These are phyloP conservation scores for Tuber borchii DNA, from an alignment of 495 filamentous ascomycete species.

Conservation along the genomic window DNA sequence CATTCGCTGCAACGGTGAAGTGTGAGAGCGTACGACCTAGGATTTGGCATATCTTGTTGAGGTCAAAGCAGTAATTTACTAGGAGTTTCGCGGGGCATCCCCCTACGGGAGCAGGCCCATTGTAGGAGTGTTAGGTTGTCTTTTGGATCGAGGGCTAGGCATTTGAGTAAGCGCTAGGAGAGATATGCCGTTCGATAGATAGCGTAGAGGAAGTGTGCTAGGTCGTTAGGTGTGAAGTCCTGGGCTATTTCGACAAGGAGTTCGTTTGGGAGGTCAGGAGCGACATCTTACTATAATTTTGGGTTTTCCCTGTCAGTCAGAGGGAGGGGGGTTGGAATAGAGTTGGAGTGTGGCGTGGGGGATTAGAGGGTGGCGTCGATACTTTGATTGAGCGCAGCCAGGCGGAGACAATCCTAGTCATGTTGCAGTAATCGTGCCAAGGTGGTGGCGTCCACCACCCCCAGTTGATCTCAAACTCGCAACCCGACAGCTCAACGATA, in stretches of 20 bases:
- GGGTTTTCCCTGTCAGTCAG: not conserved
- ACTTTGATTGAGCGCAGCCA: not conserved
- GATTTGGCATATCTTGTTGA: not conserved
- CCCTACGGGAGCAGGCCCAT: not conserved
- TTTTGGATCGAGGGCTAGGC: conserved; percentile 7
- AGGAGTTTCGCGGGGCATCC: not conserved
- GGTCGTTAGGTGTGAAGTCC: not conserved
- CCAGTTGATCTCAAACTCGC: no score
- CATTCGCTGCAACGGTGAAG: not conserved
- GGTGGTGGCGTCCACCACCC: no score
- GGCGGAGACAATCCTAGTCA: not conserved
- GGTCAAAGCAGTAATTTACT: not conserved
- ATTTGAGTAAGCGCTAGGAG: not conserved
- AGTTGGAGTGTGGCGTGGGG: not conserved
- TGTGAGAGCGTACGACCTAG: not conserved
- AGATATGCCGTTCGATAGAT: conserved; percentile 8
- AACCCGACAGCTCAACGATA: no score
- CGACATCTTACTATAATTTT: not conserved
- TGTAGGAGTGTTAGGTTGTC: not conserved
- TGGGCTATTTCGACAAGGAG: conserved; percentile 4
- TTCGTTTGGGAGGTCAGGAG: conserved; percentile 17
- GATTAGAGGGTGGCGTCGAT: not conserved
- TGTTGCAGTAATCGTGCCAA: not conserved
- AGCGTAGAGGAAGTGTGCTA: conserved; percentile 6
- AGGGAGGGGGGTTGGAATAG: not conserved